Percentiles rank a stretch among this genome's conserved stretches.
These are phyloP conservation scores for Fraxinus baroniana DNA, from an alignment of 305 asterid species.

Conservation along the genomic window DNA sequence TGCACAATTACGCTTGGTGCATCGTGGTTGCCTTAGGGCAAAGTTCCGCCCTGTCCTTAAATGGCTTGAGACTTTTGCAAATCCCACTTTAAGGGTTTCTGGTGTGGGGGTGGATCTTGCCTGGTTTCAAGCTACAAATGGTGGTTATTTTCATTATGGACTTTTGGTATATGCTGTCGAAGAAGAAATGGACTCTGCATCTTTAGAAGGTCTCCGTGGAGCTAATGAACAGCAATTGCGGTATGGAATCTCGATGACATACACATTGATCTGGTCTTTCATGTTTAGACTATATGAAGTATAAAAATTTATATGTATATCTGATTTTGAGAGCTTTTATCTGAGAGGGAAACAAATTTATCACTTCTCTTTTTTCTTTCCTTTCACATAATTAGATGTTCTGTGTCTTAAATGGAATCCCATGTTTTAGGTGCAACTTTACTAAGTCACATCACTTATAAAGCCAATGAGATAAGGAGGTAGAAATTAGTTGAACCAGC, in stretches of 20 bases:
- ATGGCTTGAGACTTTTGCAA: slow-evolving; percentile 82
- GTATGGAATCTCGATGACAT: slow-evolving; percentile 40
- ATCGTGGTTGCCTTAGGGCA: slow-evolving; percentile 72
- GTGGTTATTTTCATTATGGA: slow-evolving; percentile 79
- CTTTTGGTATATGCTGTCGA: slow-evolving; percentile 67
- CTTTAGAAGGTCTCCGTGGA: slow-evolving; percentile 46
- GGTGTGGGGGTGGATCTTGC: slow-evolving; percentile 82
- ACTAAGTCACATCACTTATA: background rate
- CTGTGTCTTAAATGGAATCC: background rate
- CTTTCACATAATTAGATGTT: background rate
- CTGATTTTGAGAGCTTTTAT: background rate
- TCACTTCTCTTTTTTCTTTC: background rate
- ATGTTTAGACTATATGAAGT: background rate
- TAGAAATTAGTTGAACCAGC: background rate
- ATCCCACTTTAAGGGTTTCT: slow-evolving; percentile 70
- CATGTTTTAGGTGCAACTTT: background rate
- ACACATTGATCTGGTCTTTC: background rate
- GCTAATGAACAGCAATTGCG: slow-evolving; percentile 45
- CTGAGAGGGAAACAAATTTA: background rate
- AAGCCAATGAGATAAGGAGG: background rate
- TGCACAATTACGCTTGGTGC: slow-evolving; percentile 89
- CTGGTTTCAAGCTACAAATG: slow-evolving; percentile 71
- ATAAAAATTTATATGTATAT: background rate
- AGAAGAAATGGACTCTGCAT: slow-evolving; percentile 42
- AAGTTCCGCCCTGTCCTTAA: slow-evolving; percentile 68